Conservation (phyloP, 305 asterid species). For the Plantago lanceolata region DNA sequence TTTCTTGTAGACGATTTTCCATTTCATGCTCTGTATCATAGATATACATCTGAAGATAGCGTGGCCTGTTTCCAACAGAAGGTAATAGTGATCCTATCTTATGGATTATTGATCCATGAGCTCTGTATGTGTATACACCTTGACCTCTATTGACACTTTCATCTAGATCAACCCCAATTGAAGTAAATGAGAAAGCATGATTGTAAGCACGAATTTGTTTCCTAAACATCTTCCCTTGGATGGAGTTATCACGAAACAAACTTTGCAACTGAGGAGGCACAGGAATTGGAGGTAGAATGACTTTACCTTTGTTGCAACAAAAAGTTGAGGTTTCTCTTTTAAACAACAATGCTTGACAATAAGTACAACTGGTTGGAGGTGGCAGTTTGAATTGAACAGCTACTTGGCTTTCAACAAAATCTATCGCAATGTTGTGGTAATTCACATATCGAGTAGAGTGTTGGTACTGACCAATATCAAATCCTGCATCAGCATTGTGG, state of each 20-base stretch:
- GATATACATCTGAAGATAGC: neutral
- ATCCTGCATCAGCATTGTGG: too few relatives aligned
- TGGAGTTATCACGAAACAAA: neutral
- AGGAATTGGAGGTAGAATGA: neutral
- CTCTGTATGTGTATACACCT: neutral
- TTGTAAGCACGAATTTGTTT: neutral
- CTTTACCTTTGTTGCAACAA: neutral
- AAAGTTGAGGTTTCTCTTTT: neutral
- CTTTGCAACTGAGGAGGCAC: neutral
- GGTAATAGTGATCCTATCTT: constrained; percentile 2
- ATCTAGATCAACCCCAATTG: neutral
- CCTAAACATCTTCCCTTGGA: neutral
- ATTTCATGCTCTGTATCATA: neutral
- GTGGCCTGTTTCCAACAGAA: neutral
- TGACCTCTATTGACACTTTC: neutral
- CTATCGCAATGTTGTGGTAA: neutral
- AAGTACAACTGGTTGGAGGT: neutral
- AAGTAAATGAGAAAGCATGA: constrained; percentile 6
- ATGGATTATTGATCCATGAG: neutral
- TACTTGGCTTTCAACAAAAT: neutral
- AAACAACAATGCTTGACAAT: neutral
- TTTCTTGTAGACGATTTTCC: neutral
- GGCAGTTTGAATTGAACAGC: neutral
- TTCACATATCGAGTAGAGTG: neutral
- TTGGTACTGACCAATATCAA: neutral